phyloP scores from a whole-genome alignment of 768 basidiomycete species.

The Fomitopsis serialis region DNA sequence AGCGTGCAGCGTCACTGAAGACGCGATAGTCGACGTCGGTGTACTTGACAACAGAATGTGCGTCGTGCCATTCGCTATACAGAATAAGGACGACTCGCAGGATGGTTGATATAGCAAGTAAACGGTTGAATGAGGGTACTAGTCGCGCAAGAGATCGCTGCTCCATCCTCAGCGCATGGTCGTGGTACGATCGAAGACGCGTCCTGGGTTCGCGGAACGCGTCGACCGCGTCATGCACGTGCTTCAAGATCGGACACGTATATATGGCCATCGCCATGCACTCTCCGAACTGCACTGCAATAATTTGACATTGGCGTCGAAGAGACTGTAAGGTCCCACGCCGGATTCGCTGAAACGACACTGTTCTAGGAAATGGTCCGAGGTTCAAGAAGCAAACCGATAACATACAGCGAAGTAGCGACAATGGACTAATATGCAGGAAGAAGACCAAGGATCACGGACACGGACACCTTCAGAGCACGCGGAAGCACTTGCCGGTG shows the following conservation, averaged over 20 bases:
- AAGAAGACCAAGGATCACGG: neutral
- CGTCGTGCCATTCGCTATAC: constrained; percentile 91
- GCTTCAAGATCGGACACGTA: too few species aligned
- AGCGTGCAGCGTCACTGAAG: constrained; percentile 86
- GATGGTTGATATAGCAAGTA: constrained; percentile 49
- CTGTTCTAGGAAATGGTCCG: neutral
- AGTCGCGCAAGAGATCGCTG: neutral
- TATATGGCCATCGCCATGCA: too few species aligned
- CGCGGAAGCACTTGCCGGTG: neutral
- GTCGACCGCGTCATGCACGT: too few species aligned
- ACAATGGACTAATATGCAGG: neutral
- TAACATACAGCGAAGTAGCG: neutral
- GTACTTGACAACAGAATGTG: constrained; percentile 80
- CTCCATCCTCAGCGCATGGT: neutral
- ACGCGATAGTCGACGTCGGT: constrained; percentile 98
- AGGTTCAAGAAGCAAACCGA: constrained; percentile 5
- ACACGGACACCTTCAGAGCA: neutral
- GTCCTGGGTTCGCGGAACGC: too few species aligned
- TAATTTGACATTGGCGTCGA: neutral
- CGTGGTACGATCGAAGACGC: too few species aligned
- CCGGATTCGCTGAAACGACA: neutral
- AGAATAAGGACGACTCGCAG: constrained; percentile 68
- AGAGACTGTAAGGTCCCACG: neutral
- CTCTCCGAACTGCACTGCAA: too few species aligned
- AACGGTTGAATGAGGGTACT: constrained; percentile 38